Evolutionary conservation across 257 asterid genomes (phyloP).

Genomic region (Petrea volubilis): DNA sequence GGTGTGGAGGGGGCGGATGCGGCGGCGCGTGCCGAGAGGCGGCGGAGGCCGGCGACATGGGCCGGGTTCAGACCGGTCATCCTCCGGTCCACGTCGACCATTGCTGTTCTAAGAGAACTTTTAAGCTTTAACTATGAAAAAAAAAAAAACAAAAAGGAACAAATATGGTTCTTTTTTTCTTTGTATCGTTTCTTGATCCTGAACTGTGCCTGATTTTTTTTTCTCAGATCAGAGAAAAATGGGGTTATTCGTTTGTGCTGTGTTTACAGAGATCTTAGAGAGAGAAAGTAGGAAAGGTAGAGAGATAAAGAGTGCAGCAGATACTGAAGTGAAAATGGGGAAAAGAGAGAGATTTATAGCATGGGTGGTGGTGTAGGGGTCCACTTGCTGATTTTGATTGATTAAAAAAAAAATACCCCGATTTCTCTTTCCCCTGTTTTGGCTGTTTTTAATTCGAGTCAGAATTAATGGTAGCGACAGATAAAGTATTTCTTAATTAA

Average conservation of each 20-base stretch:
- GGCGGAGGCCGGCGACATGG: conserved; percentile 91
- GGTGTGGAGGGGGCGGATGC: conserved; percentile 77
- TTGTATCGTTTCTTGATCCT: conserved; percentile 13
- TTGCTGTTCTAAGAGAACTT: neutral
- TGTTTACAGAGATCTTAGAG: conserved; percentile 5
- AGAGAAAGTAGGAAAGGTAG: conserved; percentile 24
- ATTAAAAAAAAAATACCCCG: neutral
- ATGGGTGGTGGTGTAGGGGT: conserved; percentile 40
- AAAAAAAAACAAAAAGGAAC: neutral
- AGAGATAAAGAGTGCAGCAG: conserved; percentile 34
- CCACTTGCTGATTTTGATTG: conserved; percentile 42
- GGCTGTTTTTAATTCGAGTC: conserved; percentile 5
- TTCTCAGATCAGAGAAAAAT: conserved; percentile 3
- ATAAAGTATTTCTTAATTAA: conserved; percentile 25
- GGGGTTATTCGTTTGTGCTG: neutral
- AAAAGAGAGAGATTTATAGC: conserved; percentile 48
- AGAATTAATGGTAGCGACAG: conserved; percentile 27
- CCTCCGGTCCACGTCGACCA: conserved; percentile 99
- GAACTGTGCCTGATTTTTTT: neutral
- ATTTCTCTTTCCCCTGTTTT: neutral
- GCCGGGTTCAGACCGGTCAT: conserved; percentile 90
- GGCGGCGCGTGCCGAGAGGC: conserved; percentile 92
- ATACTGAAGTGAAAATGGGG: conserved; percentile 40
- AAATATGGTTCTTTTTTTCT: neutral
- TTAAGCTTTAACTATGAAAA: neutral